Conservation (phyloP, 2,329 filamentous ascomycete genomes). For the Fusarium denticulatum region DNA sequence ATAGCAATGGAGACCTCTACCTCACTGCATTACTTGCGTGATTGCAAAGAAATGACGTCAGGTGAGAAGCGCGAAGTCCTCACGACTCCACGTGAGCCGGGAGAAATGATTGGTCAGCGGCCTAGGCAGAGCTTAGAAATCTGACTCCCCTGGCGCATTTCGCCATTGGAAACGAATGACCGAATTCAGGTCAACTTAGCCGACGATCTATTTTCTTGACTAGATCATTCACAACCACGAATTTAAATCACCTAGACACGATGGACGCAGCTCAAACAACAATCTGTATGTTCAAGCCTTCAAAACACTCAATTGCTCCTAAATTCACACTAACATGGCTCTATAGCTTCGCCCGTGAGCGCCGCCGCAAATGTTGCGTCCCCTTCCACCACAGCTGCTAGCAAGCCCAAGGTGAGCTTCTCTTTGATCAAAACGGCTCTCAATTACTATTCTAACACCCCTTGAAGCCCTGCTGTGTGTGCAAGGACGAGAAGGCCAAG, state of each 20-base stretch:
- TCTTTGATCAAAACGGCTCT: slow-evolving; percentile 3
- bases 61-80: slow-evolving; percentile 25
- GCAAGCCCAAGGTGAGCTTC: slow-evolving; percentile 57
- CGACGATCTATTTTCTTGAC: slow-evolving; percentile 18
- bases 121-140: slow-evolving; percentile 45
- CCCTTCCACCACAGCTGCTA: slow-evolving; percentile 40
- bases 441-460: slow-evolving; percentile 20
- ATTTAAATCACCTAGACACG: slow-evolving; percentile 21
- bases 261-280: slow-evolving; percentile 47
- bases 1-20: neutral
- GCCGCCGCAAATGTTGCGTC: slow-evolving; percentile 45
- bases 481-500: slow-evolving; percentile 90
- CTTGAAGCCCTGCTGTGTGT: slow-evolving; percentile 93
- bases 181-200: slow-evolving; percentile 16
- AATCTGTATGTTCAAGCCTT: slow-evolving; percentile 36
- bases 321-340: slow-evolving; percentile 5
- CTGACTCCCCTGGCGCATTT: slow-evolving; percentile 28
- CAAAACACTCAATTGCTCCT: neutral
- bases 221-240: slow-evolving; percentile 33
- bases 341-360: slow-evolving; percentile 33
- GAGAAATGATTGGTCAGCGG: slow-evolving; percentile 44
- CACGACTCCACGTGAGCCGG: slow-evolving; percentile 44
- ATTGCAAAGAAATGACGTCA: slow-evolving; percentile 43
- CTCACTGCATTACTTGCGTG: neutral
- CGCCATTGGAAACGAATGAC: slow-evolving; percentile 39